These are phyloP conservation scores for Fermentozyma sake DNA, from an alignment of 1,139 yeast species.

Conservation along the genomic window DNA sequence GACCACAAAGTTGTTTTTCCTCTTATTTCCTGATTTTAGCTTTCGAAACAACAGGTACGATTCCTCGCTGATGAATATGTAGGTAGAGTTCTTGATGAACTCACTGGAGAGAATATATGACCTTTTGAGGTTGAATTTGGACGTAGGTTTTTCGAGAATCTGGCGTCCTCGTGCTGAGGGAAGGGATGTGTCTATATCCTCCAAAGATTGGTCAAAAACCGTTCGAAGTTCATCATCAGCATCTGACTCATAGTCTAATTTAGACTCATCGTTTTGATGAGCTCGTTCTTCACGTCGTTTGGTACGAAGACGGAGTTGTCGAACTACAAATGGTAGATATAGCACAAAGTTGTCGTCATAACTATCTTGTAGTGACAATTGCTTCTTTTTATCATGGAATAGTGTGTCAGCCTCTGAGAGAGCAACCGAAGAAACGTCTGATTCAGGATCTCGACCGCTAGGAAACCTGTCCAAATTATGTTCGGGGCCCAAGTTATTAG, in stretches of 20 bases:
- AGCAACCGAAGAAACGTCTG: no score
- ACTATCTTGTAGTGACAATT: conserved; percentile 32
- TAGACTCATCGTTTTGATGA: no score
- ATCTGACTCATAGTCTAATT: no score
- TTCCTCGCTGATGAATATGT: conserved; percentile 27
- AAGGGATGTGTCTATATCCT: no score
- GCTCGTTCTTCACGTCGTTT: no score
- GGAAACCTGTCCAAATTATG: no score
- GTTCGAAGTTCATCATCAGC: no score
- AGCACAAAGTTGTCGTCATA: conserved; percentile 35
- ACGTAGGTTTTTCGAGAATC: conserved; percentile 9
- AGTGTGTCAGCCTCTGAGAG: conserved; percentile 19
- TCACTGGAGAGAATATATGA: conserved; percentile 28
- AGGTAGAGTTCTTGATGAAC: conserved; percentile 26
- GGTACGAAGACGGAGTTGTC: no score
- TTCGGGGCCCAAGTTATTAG: no score
- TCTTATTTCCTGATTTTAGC: conserved; percentile 19
- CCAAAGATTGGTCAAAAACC: no score
- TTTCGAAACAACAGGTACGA: conserved; percentile 30
- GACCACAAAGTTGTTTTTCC: conserved; percentile 18
- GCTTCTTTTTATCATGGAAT: conserved; percentile 10
- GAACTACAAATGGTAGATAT: conserved; percentile 39
- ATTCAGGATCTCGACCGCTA: no score
- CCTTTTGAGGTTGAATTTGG: conserved; percentile 24
- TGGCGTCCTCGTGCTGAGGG: no score